Evolutionary conservation across 768 basidiomycete genomes (phyloP).

Genomic region (Xanthoconium purpureum): DNA sequence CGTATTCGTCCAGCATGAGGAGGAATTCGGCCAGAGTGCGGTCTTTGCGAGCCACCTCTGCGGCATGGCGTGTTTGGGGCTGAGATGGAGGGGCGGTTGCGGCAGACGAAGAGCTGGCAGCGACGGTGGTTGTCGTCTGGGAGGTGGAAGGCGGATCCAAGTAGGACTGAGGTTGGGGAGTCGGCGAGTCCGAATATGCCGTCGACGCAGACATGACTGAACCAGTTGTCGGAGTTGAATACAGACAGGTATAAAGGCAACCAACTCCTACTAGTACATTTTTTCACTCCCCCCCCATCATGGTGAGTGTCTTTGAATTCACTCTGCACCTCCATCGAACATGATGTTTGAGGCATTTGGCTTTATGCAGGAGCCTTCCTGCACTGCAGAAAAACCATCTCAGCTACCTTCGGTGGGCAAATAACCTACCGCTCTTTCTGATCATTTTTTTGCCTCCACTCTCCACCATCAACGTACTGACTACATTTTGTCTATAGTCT

Average conservation of each 20-base stretch:
- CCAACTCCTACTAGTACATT: background rate
- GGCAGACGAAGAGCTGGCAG: conserved; percentile 20
- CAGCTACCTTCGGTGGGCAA: conserved; percentile 82
- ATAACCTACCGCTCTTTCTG: conserved; percentile 46
- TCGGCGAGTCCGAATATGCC: conserved; percentile 31
- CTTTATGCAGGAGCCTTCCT: conserved; percentile 68
- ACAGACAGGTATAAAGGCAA: conserved; percentile 19
- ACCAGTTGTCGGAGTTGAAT: conserved; percentile 30
- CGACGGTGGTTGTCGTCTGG: conserved; percentile 13
- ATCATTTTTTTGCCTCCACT: conserved; percentile 13
- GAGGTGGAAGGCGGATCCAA: conserved; percentile 23
- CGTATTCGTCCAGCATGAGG: conserved; percentile 94
- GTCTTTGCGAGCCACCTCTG: conserved; percentile 84
- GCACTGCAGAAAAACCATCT: conserved; percentile 82
- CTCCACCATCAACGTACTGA: conserved; percentile 6
- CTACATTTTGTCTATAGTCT: conserved; percentile 26
- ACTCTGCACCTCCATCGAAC: conserved; percentile 31
- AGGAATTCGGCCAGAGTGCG: conserved; percentile 90
- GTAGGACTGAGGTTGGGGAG: conserved; percentile 25
- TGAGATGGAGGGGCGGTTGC: conserved; percentile 13
- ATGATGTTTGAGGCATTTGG: conserved; percentile 96
- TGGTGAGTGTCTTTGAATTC: conserved; percentile 27
- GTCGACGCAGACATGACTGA: conserved; percentile 32
- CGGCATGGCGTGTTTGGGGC: conserved; percentile 60
- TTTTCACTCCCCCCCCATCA: background rate